Evolutionary conservation across 2,329 filamentous ascomycete genomes (phyloP), one percentile per base, ranked within the genome.

Genomic region (Cercospora sp.): DNA sequence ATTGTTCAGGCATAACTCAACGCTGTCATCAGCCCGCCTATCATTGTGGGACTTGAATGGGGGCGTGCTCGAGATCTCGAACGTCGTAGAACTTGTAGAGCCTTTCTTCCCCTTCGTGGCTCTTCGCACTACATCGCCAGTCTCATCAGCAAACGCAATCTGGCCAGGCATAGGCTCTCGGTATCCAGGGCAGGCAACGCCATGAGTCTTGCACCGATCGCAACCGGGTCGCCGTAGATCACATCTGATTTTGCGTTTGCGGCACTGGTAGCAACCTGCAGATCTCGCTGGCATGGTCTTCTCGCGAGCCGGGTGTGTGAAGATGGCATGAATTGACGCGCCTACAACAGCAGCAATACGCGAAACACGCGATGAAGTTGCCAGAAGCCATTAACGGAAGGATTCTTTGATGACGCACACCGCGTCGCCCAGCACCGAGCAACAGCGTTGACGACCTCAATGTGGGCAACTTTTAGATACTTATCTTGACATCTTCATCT

Each of bases 241-340:
- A 66, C 76, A 78, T 39, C 75, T 70, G 42, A 78, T 75, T 65
- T 77, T 78, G 20, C 76, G 70, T 64, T 74, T 75, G 36, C 76
- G 70, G 60, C 76, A 78, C 18, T 69, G 75, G 9, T 64, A 71
- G 67, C 76, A 78, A 60, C 76, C 76, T 9, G 75, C 69, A 20
- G 75, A 77, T 57, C 74, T 74, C 45, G 69, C 66, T 7, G 76
- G 75, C 76, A 78, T 78, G 45, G 26, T 36, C 13, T 20, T 55
- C n/a, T 55, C 16, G 6, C 16, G 30, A 31, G 60, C 16, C 8
- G 10, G 26, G 13, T 23, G 53, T n/a, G 30, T 23, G 9, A n/a
- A 33, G 9, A n/a, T 23, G 55, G 3, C 53, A 13, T 31, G 53
- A 2, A 23, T n/a, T 23, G 13, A 20, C 12, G 18, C 28, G 28